Evolutionary conservation across 208 protist genomes (phyloP).

Genomic region (Jaenimonas drosophilae): DNA sequence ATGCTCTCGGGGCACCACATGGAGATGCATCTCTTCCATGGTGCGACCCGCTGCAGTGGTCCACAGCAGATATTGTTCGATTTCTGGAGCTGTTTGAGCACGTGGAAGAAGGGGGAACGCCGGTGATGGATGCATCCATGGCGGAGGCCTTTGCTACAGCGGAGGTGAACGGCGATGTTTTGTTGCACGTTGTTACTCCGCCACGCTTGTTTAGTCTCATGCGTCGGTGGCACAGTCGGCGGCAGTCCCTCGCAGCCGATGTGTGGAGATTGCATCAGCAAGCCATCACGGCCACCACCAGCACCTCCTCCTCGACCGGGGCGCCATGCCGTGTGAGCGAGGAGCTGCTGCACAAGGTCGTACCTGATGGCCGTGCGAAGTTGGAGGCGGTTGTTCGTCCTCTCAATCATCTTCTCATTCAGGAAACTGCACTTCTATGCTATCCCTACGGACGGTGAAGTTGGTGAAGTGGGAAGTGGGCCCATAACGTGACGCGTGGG

Average conservation of each 20-base stretch:
- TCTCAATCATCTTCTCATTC: conserved; percentile 38
- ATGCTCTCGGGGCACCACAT: conserved; percentile 31
- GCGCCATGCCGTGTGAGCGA: not conserved
- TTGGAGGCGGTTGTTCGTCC: conserved; percentile 30
- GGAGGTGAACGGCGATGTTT: conserved; percentile 33
- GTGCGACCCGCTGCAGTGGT: conserved; percentile 57
- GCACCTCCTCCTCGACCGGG: not conserved
- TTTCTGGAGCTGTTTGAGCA: conserved; percentile 42
- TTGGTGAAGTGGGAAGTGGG: too few relatives aligned
- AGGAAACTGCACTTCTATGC: conserved; percentile 75
- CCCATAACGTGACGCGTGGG: too few relatives aligned
- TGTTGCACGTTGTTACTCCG: conserved; percentile 59
- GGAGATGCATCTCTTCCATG: conserved; percentile 27
- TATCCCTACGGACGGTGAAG: conserved; percentile 78
- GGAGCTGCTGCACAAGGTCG: not conserved
- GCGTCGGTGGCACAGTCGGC: conserved; percentile 68
- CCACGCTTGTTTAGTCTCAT: conserved; percentile 61
- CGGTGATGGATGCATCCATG: conserved; percentile 61
- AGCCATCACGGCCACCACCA: not conserved
- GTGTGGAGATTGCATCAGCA: conserved; percentile 15
- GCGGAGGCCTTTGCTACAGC: conserved; percentile 56
- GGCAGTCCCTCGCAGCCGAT: conserved; percentile 24
- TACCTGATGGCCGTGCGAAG: conserved; percentile 4
- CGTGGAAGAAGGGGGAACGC: not conserved
- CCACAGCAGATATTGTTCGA: conserved; percentile 41